Percentiles rank a stretch among this genome's conserved stretches.
Evolutionary conservation across 23 red algal genomes (phyloP).

Genomic region (Chondrus crispus): DNA sequence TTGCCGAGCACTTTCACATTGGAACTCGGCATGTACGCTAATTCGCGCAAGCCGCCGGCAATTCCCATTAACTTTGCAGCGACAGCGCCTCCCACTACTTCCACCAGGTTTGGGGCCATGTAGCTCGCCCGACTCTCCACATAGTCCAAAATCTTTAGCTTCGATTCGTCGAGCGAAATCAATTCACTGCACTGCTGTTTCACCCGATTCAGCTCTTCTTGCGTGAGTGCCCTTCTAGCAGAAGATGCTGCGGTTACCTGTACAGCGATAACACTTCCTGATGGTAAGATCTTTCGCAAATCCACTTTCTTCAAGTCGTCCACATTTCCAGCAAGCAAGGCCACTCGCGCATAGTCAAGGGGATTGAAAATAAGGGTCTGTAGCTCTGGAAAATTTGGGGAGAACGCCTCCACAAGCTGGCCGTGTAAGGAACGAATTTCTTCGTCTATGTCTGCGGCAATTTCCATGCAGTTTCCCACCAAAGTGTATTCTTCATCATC

Average conservation of each 20-base stretch:
- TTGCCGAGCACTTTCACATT: conserved; percentile 80
- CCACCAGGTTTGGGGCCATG: conserved; percentile 73
- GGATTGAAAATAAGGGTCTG: conserved; percentile 73
- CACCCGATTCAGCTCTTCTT: conserved; percentile 47
- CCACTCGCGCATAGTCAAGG: conserved; percentile 63
- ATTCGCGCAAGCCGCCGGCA: conserved; percentile 53
- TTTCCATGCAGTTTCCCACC: neutral
- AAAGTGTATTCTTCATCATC: conserved; percentile 37
- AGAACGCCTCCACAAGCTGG: conserved; percentile 50
- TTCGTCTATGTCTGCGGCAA: conserved; percentile 51
- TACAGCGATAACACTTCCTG: conserved; percentile 74
- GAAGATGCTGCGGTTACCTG: conserved; percentile 59
- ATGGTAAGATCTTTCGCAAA: conserved; percentile 51
- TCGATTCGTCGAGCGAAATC: conserved; percentile 31
- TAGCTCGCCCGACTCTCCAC: conserved; percentile 43
- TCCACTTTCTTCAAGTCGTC: conserved; percentile 28
- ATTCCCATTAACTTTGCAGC: conserved; percentile 70
- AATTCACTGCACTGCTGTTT: conserved; percentile 14
- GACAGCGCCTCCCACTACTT: conserved; percentile 48
- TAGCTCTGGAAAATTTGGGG: conserved; percentile 79
- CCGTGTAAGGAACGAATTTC: conserved; percentile 26
- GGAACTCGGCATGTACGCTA: conserved; percentile 76
- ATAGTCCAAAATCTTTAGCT: conserved; percentile 26
- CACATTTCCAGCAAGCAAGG: conserved; percentile 23
- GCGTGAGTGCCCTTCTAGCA: conserved; percentile 25